Percentiles rank a stretch among this genome's conserved stretches.
These are phyloP conservation scores for Lepiota venenata DNA, from an alignment of 768 basidiomycete species.

Conservation along the genomic window DNA sequence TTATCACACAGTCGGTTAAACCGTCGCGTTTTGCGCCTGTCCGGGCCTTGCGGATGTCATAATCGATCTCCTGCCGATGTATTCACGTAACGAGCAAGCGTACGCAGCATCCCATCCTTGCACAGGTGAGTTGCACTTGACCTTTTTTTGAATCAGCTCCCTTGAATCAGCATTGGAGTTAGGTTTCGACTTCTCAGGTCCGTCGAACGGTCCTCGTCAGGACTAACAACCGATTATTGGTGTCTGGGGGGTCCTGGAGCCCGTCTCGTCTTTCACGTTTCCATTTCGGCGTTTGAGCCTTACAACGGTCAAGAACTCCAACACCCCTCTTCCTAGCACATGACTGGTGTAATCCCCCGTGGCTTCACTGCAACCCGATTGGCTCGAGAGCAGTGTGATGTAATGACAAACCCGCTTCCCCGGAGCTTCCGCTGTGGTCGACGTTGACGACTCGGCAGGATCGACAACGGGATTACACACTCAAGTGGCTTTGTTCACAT, in stretches of 20 bases:
- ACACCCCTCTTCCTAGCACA: not conserved
- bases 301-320: not conserved
- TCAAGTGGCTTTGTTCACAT: not conserved
- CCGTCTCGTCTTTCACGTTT: conserved; percentile 6
- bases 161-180: no score
- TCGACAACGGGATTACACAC: conserved; percentile 4
- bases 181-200: not conserved
- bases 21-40: no score
- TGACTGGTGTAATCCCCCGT: not conserved
- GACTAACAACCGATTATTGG: not conserved
- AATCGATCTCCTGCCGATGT: no score
- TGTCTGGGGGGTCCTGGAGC: not conserved
- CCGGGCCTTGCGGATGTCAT: no score
- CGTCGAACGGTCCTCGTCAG: not conserved
- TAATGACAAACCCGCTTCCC: not conserved
- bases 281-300: not conserved
- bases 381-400: not conserved
- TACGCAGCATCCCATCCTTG: no score
- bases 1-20: no score
- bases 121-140: no score
- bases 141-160: no score
- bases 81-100: no score
- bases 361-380: not conserved
- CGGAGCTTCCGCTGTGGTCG: not conserved
- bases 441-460: not conserved